A percentile compares a stretch with the other conserved stretches of the same genome.
phyloP scores from a whole-genome alignment of 495 filamentous ascomycete genomes.

The Podospora didyma region DNA sequence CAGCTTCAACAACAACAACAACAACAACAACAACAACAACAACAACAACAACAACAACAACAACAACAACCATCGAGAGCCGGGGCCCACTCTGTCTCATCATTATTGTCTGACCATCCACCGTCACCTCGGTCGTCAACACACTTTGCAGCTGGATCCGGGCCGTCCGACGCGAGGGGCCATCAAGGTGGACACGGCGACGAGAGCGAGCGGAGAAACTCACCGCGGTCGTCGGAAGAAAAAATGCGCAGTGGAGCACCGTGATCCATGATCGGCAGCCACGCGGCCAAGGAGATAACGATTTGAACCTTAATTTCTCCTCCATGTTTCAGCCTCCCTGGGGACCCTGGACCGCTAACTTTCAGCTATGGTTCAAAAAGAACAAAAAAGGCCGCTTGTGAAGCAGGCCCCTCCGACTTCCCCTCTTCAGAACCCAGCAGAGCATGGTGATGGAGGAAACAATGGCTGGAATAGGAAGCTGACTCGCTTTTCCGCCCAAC shows the following conservation, averaged over 20 bases:
- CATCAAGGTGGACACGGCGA: conserved; percentile 24
- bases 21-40: conserved; percentile 11
- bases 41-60: conserved; percentile 12
- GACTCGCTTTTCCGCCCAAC: no score
- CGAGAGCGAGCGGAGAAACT: conserved; percentile 11
- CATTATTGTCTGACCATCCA: conserved; percentile 42
- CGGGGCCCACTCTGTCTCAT: conserved; percentile 44
- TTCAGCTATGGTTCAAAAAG: conserved; percentile 6
- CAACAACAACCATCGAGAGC: conserved; percentile 27
- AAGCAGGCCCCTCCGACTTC: no score
- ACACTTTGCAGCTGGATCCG: conserved; percentile 8
- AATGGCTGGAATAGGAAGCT: no score
- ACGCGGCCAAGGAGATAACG: conserved; percentile 31
- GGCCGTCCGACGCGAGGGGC: conserved; percentile 26
- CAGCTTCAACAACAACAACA: conserved; percentile 7
- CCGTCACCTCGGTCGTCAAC: conserved; percentile 28
- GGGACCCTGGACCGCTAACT: conserved; percentile 1
- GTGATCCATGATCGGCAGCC: conserved; percentile 34
- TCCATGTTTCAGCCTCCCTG: conserved; percentile 33
- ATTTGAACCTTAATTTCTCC: conserved; percentile 37
- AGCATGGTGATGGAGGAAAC: no score
- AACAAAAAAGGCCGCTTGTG: no score
- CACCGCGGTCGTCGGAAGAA: conserved; percentile 26
- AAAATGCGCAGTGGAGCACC: conserved; percentile 26
- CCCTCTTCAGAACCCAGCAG: no score